Evolutionary conservation across 345 rosid genomes (phyloP).

Genomic region (Schrenkiella parvula): DNA sequence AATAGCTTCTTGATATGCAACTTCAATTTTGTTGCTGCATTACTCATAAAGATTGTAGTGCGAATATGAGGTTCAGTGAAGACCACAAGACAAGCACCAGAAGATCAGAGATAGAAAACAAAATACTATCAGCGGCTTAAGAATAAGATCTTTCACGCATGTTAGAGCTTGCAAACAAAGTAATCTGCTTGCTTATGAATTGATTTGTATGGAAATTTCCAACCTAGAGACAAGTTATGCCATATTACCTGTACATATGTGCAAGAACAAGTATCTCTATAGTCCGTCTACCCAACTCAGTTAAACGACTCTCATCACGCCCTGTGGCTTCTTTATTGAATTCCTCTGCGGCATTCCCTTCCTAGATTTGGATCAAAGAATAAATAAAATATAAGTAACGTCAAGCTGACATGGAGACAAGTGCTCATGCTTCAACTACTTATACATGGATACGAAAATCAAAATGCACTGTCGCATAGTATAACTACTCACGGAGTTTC

Average conservation of each 20-base stretch:
- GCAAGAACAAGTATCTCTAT: conserved; percentile 87
- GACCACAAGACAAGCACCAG: conserved; percentile 10
- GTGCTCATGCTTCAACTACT: neutral
- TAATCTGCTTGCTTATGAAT: neutral
- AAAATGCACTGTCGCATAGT: neutral
- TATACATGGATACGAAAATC: neutral
- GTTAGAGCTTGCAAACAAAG: neutral
- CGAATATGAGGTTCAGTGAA: conserved; percentile 20
- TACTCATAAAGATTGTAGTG: conserved; percentile 27
- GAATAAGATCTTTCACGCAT: conserved; percentile 8
- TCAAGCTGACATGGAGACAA: neutral
- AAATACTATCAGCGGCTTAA: conserved; percentile 6
- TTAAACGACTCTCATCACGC: conserved; percentile 88
- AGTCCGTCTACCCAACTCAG: conserved; percentile 86
- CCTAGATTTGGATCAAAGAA: conserved; percentile 43
- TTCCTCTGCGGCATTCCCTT: conserved; percentile 74
- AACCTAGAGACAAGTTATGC: neutral
- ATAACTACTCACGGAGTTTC: conserved; percentile 1
- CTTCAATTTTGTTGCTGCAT: conserved; percentile 80
- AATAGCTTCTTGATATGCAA: conserved; percentile 92
- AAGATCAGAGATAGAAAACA: conserved; percentile 11
- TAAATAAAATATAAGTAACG: neutral
- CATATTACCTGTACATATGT: conserved; percentile 77
- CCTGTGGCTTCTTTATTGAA: conserved; percentile 67
- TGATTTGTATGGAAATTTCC: neutral